Evolutionary conservation across 2,329 filamentous ascomycete species (phyloP).

Genomic region (Aschersonia sp.): DNA sequence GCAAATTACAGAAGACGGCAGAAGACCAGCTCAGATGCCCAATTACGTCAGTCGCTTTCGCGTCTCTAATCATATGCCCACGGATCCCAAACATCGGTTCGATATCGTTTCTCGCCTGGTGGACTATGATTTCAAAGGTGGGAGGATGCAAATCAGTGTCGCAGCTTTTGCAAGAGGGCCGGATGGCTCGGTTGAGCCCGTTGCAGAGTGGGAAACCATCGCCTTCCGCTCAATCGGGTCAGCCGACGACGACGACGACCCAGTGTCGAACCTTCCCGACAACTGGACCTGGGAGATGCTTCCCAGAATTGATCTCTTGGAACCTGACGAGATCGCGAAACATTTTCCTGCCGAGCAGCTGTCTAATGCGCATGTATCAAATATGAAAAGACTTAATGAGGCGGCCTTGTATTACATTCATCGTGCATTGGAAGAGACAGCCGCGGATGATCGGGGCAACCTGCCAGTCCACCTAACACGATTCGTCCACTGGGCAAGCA

Average conservation of each 20-base stretch:
- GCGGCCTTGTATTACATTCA: constrained; percentile 9
- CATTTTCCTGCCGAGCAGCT: constrained; percentile 13
- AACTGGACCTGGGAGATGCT: constrained; percentile 12
- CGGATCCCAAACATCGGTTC: constrained; percentile 6
- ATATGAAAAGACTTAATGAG: constrained; percentile 6
- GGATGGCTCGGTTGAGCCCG: constrained; percentile 4
- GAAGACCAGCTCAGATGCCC: constrained; percentile 12
- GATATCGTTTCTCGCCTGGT: constrained; percentile 11
- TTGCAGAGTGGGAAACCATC: constrained; percentile 11
- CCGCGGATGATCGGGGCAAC: constrained; percentile 6
- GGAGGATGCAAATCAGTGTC: constrained; percentile 11
- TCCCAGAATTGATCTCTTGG: constrained; percentile 8
- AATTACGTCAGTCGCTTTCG: constrained; percentile 14
- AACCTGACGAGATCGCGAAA: constrained; percentile 9
- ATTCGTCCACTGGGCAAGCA: constrained; percentile 8
- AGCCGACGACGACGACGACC: constrained; percentile 2
- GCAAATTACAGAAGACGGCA: constrained; percentile 7
- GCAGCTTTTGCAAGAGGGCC: constrained; percentile 9
- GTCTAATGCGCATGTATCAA: constrained; percentile 9
- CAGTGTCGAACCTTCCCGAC: constrained; percentile 8
- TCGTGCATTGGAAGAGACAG: constrained; percentile 8
- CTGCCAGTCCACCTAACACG: constrained; percentile 9
- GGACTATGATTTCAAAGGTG: constrained; percentile 10
- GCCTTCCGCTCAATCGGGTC: constrained; percentile 3
- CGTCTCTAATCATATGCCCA: constrained; percentile 14